Evolutionary conservation across 208 protist species (phyloP), one percentile per base, ranked within the genome.

Genomic region (Crithidia sp.): DNA sequence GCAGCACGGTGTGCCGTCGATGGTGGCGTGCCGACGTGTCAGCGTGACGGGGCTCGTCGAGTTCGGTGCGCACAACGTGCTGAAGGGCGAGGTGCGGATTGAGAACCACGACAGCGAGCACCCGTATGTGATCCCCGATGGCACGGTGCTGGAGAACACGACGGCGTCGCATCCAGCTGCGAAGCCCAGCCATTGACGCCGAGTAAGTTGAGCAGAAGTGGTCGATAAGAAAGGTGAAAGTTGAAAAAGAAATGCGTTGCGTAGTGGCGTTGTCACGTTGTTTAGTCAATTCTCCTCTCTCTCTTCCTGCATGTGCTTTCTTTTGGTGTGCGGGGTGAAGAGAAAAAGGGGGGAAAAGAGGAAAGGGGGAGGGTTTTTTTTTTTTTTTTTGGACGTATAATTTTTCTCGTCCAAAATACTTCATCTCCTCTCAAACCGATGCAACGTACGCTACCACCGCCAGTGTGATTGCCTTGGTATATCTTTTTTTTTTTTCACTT

Each of bases 71-170:
- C 66, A 65, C 59, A 85, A 90, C 43, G 79, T 91, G 28, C 56
- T 95, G 55, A 89, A 84, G 59, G 91, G 89, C 10, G 68, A 84
- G 3, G 91, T 95, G 19, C 63, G 7, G 19, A 96, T 97, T 65
- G 76, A 82, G 45, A 95, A 93, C 65, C 62, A 40, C 7, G 74
- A 82, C 44, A 61, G 16, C 9, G 71, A 79, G 4, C 49, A 76
- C 7, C 39, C 67, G n/a, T 76, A 87, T 8, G 68, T 83, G 10
- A 81, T 91, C 58, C 63, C 71, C 17, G 73, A 80, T 43, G 86
- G 81, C 12, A 69, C 74, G n/a, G 81, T 84, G 50, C 75, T 93
- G 36, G 79, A 76, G 57, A 74, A 92, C 71, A 81, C 82, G 17
- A 84, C 85, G 14, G 57, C 83, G 14, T 74, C 44, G 14, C 70